A percentile compares a stretch with the other conserved stretches of the same genome.
phyloP scores from a whole-genome alignment of 1,284 basidiomycete genomes.

The Chiua sp. region DNA sequence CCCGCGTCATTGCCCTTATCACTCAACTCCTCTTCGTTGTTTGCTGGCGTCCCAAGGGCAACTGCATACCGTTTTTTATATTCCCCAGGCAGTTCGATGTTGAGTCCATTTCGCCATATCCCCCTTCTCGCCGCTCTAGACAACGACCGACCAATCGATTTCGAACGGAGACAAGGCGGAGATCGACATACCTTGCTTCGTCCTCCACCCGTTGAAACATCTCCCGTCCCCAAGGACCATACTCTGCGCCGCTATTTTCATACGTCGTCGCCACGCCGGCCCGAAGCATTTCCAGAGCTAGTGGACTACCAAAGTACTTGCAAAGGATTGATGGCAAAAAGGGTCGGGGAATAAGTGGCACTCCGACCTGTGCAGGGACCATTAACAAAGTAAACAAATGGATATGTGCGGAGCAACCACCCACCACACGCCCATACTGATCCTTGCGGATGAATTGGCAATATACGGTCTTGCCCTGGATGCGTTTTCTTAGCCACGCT shows the following conservation, averaged over 20 bases:
- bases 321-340: slow-evolving; percentile 55
- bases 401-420: slow-evolving; percentile 13
- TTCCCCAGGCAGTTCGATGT: slow-evolving; percentile 73
- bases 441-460: slow-evolving; percentile 79
- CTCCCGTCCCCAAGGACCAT: slow-evolving; percentile 71
- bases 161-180: not conserved
- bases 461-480: slow-evolving; percentile 63
- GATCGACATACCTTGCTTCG: slow-evolving; percentile 64
- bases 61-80: slow-evolving; percentile 74
- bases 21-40: not conserved
- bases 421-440: slow-evolving; percentile 82
- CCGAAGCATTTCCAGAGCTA: slow-evolving; percentile 80
- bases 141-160: not conserved
- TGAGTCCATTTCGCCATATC: slow-evolving; percentile 70
- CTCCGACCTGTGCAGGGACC: slow-evolving; percentile 45
- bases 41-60: slow-evolving; percentile 21
- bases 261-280: slow-evolving; percentile 81
- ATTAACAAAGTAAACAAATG: not conserved
- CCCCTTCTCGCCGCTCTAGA: slow-evolving; percentile 62
- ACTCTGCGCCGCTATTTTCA: slow-evolving; percentile 77
- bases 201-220: slow-evolving; percentile 62
- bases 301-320: slow-evolving; percentile 50
- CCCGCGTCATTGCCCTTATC: not conserved
- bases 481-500: slow-evolving; percentile 66
- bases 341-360: slow-evolving; percentile 51